These are phyloP conservation scores for Bipolaris sorokiniana DNA, from an alignment of 2,329 filamentous ascomycete species.

Conservation along the genomic window DNA sequence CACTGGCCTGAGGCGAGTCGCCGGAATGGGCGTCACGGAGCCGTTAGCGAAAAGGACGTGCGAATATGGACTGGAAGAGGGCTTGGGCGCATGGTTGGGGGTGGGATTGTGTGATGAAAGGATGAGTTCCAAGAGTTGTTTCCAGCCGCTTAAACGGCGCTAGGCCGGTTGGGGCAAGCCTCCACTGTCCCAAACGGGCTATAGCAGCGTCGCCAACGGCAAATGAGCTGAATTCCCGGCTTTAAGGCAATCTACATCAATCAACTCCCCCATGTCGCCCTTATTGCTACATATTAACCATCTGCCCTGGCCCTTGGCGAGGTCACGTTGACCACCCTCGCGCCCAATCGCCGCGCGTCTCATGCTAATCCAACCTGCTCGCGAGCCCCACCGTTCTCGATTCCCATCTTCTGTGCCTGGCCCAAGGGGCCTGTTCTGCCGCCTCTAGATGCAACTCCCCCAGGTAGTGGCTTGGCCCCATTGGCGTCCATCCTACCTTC, in stretches of 20 bases:
- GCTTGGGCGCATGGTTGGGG: conserved; percentile 17
- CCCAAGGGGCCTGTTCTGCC: conserved; percentile 29
- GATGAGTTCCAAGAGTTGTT: conserved; percentile 20
- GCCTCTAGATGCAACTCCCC: conserved; percentile 20
- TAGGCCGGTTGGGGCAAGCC: conserved; percentile 25
- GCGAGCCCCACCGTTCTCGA: conserved; percentile 22
- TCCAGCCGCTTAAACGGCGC: conserved; percentile 13
- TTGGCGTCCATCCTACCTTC: conserved; percentile 26
- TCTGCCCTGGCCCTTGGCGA: conserved; percentile 34
- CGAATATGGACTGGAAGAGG: conserved; percentile 5
- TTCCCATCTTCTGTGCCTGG: conserved; percentile 37
- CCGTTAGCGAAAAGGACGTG: conserved; percentile 13
- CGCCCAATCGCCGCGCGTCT: conserved; percentile 32
- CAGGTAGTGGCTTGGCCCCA: conserved; percentile 30
- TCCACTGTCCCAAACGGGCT: conserved; percentile 15
- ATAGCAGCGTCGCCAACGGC: conserved; percentile 28
- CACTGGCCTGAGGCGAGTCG: conserved; percentile 29
- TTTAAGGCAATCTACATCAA: conserved; percentile 48
- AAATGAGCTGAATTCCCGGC: conserved; percentile 35
- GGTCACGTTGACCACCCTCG: conserved; percentile 19
- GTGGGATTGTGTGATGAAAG: conserved; percentile 15
- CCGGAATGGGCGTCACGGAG: conserved; percentile 22
- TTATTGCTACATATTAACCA: conserved; percentile 41
- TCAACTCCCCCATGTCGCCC: conserved; percentile 32
- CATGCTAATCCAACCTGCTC: conserved; percentile 38